Percentiles rank a stretch among this genome's conserved stretches.
Conservation (phyloP, 805 yeast genomes). For the Candida nemodendra region DNA sequence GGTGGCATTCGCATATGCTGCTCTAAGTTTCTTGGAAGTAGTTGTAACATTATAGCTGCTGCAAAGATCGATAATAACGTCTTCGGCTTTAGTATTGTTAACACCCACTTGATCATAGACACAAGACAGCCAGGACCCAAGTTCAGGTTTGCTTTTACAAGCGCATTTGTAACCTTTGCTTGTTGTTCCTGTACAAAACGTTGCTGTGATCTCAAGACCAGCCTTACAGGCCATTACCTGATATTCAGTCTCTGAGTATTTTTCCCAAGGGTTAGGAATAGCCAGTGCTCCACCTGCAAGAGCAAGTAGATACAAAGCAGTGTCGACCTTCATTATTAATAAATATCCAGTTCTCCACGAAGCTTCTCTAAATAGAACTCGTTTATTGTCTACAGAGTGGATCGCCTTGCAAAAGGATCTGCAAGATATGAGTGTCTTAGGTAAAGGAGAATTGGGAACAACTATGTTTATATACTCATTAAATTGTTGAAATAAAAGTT, state of each 20-base stretch:
- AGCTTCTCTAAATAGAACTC: too few relatives aligned
- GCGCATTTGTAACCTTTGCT: slow-evolving; percentile 20
- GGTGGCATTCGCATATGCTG: slow-evolving; percentile 42
- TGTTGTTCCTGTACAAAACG: slow-evolving; percentile 17
- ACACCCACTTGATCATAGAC: slow-evolving; percentile 15
- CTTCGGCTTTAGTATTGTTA: slow-evolving; percentile 18
- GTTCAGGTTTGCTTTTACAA: slow-evolving; percentile 27
- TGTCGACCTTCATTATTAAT: too few relatives aligned
- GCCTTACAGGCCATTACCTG: slow-evolving; percentile 19
- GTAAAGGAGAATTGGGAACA: too few relatives aligned
- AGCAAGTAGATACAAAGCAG: neutral
- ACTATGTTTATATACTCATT: too few relatives aligned
- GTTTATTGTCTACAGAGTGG: too few relatives aligned
- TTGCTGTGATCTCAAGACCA: slow-evolving; percentile 21
- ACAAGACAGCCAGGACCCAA: slow-evolving; percentile 31
- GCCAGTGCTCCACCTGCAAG: slow-evolving; percentile 1
- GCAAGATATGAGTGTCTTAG: too few relatives aligned
- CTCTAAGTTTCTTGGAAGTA: slow-evolving; percentile 34
- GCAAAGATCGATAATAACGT: slow-evolving; percentile 23
- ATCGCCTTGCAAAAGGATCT: too few relatives aligned
- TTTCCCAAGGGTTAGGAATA: slow-evolving; percentile 12
- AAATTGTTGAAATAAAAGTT: too few relatives aligned
- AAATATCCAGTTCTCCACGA: too few relatives aligned
- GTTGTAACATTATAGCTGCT: slow-evolving; percentile 21
- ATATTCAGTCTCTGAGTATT: slow-evolving; percentile 17